A percentile compares a stretch with the other conserved stretches of the same genome.
Evolutionary conservation across 2,329 filamentous ascomycete genomes (phyloP).

Genomic region (Periconia sp.): DNA sequence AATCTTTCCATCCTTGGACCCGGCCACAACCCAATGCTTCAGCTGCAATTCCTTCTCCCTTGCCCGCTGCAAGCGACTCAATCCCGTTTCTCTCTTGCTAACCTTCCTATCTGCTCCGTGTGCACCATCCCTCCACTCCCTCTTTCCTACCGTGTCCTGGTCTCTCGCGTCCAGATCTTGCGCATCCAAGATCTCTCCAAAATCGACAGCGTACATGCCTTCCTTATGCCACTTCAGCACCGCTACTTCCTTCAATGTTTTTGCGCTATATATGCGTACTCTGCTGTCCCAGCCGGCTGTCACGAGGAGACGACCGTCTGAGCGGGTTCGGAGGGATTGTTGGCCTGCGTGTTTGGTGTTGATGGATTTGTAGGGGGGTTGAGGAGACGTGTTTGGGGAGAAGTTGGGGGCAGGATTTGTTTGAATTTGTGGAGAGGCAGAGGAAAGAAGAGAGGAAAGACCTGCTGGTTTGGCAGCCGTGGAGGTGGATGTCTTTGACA

Average conservation of each 20-base stretch:
- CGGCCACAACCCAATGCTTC: conserved; percentile 88
- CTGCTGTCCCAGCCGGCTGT: conserved; percentile 93
- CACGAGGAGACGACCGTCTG: conserved; percentile 81
- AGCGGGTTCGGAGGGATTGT: conserved; percentile 77
- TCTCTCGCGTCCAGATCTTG: conserved; percentile 9
- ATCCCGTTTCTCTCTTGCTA: conserved; percentile 19
- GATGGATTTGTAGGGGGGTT: conserved; percentile 62
- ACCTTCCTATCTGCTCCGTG: conserved; percentile 2
- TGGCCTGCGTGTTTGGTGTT: conserved; percentile 92
- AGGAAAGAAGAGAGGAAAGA: conserved; percentile 34
- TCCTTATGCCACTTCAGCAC: conserved; percentile 94
- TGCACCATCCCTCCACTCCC: background rate
- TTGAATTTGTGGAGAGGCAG: conserved; percentile 12
- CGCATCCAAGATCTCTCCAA: conserved; percentile 58
- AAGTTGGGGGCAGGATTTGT: conserved; percentile 11
- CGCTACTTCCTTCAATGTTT: conserved; percentile 83
- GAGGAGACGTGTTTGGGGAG: conserved; percentile 8
- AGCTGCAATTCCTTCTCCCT: conserved; percentile 63
- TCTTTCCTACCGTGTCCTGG: background rate
- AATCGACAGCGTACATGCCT: conserved; percentile 82
- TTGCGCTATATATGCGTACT: conserved; percentile 79
- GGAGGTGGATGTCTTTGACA: conserved; percentile 1
- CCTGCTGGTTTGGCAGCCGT: conserved; percentile 12
- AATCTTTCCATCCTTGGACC: conserved; percentile 93
- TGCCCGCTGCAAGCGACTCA: conserved; percentile 36